Percentiles rank a stretch among this genome's conserved stretches.
Evolutionary conservation across 129 eudicot species (phyloP).

Genomic region (Solidago caesia): DNA sequence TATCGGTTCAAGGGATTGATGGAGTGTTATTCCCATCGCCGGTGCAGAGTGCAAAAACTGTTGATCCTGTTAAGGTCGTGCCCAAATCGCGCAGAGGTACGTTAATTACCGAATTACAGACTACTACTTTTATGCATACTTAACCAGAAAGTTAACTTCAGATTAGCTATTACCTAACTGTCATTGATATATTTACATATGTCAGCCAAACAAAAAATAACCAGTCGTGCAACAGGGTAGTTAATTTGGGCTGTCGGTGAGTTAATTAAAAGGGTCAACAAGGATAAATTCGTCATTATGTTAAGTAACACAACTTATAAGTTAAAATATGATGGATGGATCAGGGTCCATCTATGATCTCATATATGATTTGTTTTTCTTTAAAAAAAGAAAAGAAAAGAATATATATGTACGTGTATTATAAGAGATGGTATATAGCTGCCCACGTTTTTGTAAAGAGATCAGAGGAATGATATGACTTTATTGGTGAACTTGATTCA

Average conservation of each 20-base stretch:
- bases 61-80: constrained; percentile 32
- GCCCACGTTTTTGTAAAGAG: neutral
- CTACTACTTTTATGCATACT: neutral
- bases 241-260: constrained; percentile 40
- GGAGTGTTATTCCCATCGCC: constrained; percentile 69
- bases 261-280: constrained; percentile 20
- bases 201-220: neutral
- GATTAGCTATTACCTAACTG: neutral
- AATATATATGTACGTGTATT: neutral
- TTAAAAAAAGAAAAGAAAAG: neutral
- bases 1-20: constrained; percentile 94
- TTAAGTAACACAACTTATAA: constrained; percentile 6
- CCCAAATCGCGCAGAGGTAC: constrained; percentile 75
- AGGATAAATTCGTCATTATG: constrained; percentile 27
- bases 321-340: neutral
- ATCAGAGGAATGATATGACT: neutral
- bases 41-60: constrained; percentile 19
- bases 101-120: neutral
- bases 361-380: neutral
- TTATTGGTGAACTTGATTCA: neutral
- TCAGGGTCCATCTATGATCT: neutral
- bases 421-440: neutral
- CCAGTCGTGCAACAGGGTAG: constrained; percentile 12
- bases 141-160: neutral
- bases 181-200: neutral